These are phyloP conservation scores for Phialophora tarda DNA, from an alignment of 2,329 filamentous ascomycete species.

Conservation along the genomic window DNA sequence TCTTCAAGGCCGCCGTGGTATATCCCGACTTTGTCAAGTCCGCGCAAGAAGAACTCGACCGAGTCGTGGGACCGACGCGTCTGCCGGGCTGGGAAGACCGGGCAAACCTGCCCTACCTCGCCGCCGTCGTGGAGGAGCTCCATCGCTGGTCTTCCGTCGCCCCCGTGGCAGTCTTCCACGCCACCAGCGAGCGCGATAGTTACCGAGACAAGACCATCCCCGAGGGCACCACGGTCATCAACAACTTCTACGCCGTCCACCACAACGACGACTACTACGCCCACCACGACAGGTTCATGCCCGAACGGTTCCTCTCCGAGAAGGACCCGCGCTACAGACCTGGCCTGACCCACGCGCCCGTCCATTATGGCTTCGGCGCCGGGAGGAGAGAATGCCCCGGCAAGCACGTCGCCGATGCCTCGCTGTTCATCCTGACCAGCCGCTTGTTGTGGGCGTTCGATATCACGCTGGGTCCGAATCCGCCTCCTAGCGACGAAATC, in stretches of 20 bases:
- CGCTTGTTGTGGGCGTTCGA: slow-evolving; percentile 57
- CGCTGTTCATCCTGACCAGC: slow-evolving; percentile 61
- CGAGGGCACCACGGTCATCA: slow-evolving; percentile 53
- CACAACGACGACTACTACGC: slow-evolving; percentile 20
- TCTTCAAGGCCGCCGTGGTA: slow-evolving; percentile 36
- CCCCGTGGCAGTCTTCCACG: slow-evolving; percentile 53
- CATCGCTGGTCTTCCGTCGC: slow-evolving; percentile 51
- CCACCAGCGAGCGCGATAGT: slow-evolving; percentile 34
- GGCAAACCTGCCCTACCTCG: slow-evolving; percentile 45
- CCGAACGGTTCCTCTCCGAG: slow-evolving; percentile 49
- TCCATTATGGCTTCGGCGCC: slow-evolving; percentile 62
- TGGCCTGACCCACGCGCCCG: slow-evolving; percentile 41
- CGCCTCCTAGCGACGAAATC: slow-evolving; percentile 16
- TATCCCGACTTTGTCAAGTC: slow-evolving; percentile 60
- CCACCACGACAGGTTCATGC: slow-evolving; percentile 47
- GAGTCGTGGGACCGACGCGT: slow-evolving; percentile 39
- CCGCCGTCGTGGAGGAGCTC: slow-evolving; percentile 50
- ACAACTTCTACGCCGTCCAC: slow-evolving; percentile 51
- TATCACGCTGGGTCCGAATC: slow-evolving; percentile 13
- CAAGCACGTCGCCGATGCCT: slow-evolving; percentile 43
- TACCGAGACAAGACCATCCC: slow-evolving; percentile 39
- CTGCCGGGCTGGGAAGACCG: slow-evolving; percentile 48
- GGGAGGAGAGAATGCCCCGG: slow-evolving; percentile 51
- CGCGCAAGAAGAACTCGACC: slow-evolving; percentile 47
- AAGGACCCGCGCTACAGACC: slow-evolving; percentile 45